Evolutionary conservation across 495 filamentous ascomycete genomes (phyloP).

Genomic region (Friedmanniomyces simplex): DNA sequence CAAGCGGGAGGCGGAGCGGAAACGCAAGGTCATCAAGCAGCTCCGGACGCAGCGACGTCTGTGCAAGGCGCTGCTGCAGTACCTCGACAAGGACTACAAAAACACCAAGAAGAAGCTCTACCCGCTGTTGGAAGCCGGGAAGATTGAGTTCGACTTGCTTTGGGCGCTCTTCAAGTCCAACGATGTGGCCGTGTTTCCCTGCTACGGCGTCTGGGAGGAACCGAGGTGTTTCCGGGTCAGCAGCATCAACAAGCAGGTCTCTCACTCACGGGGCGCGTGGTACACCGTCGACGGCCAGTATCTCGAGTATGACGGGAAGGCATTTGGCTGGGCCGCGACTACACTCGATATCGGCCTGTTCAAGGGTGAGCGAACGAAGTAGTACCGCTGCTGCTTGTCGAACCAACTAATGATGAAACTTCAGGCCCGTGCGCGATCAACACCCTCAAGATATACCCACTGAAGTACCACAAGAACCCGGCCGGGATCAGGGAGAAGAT

Average conservation of each 20-base stretch:
- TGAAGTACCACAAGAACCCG: slow-evolving; percentile 72
- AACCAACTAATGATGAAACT: neutral
- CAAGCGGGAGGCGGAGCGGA: slow-evolving; percentile 48
- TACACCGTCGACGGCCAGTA: slow-evolving; percentile 76
- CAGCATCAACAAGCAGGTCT: slow-evolving; percentile 60
- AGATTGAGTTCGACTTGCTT: slow-evolving; percentile 81
- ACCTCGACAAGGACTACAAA: slow-evolving; percentile 72
- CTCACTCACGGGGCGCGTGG: slow-evolving; percentile 66
- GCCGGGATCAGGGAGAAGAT: slow-evolving; percentile 54
- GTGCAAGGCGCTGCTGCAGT: slow-evolving; percentile 67
- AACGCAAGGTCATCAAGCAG: slow-evolving; percentile 55
- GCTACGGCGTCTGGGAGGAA: slow-evolving; percentile 69
- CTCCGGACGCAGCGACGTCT: slow-evolving; percentile 47
- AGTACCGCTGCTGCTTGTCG: slow-evolving; percentile 38
- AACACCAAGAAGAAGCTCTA: slow-evolving; percentile 72
- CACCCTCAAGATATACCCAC: slow-evolving; percentile 64
- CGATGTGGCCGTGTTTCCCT: slow-evolving; percentile 69
- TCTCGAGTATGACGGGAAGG: slow-evolving; percentile 75
- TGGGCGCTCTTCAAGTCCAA: slow-evolving; percentile 93
- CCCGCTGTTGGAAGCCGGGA: slow-evolving; percentile 69
- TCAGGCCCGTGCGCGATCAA: slow-evolving; percentile 68
- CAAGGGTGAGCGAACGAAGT: slow-evolving; percentile 71
- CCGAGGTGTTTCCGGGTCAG: slow-evolving; percentile 87
- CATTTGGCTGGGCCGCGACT: slow-evolving; percentile 60
- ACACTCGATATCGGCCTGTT: slow-evolving; percentile 65